Evolutionary conservation across 495 filamentous ascomycete genomes (phyloP).

Genomic region (Lasiosphaeria ovina): DNA sequence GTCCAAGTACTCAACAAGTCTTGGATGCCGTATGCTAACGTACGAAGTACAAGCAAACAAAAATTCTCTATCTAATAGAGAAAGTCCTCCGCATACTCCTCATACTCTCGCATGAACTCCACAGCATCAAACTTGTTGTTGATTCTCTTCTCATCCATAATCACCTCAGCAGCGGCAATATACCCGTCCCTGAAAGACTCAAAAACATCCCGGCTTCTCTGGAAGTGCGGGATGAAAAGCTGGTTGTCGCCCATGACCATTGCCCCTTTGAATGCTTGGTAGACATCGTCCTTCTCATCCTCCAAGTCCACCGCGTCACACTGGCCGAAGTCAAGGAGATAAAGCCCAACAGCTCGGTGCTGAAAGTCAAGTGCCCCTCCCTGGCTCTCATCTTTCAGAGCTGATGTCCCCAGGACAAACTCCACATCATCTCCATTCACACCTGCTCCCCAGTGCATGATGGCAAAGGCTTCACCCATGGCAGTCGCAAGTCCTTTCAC

Average conservation of each 20-base stretch:
- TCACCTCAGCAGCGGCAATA: constrained; percentile 8
- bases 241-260: constrained; percentile 25
- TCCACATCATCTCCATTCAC: constrained; percentile 32
- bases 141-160: constrained; percentile 15
- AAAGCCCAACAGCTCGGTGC: constrained; percentile 12
- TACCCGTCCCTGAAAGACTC: constrained; percentile 15
- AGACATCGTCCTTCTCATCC: constrained; percentile 16
- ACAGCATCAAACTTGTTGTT: constrained; percentile 14
- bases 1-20: too few relatives aligned
- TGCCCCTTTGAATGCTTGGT: constrained; percentile 22
- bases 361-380: constrained; percentile 10
- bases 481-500: constrained; percentile 16
- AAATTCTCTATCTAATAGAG: constrained; percentile 7
- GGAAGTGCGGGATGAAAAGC: constrained; percentile 22
- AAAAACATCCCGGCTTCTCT: constrained; percentile 13
- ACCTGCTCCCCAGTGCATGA: constrained; percentile 31
- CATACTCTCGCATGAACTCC: constrained; percentile 21
- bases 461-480: constrained; percentile 32
- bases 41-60: not conserved
- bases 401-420: constrained; percentile 32
- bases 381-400: not conserved
- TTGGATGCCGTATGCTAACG: too few relatives aligned
- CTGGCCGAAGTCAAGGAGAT: constrained; percentile 25
- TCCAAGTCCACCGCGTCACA: constrained; percentile 17
- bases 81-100: constrained; percentile 25